phyloP scores from a whole-genome alignment of 2,329 filamentous ascomycete species.

The Blastomyces parvus region DNA sequence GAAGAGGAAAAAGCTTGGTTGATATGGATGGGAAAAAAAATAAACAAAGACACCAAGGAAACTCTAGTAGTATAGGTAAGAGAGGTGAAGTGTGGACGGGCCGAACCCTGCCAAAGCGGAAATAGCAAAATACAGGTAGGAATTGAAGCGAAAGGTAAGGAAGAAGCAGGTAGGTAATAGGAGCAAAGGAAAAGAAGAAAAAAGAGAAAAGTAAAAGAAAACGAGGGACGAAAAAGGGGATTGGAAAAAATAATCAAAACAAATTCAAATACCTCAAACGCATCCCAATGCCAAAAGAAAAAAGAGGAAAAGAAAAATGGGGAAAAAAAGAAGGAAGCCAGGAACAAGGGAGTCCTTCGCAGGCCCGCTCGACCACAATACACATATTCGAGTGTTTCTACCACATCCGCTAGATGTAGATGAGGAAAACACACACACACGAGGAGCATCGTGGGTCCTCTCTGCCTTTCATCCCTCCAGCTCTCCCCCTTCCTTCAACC shows the following conservation, averaged over 20 bases:
- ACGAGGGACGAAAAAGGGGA: conserved; percentile 4
- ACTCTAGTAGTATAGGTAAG: background rate
- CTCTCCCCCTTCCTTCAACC: background rate
- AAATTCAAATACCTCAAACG: conserved; percentile 18
- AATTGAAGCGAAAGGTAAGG: background rate
- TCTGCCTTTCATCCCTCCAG: background rate
- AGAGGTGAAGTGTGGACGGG: background rate
- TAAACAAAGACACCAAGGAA: background rate
- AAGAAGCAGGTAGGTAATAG: background rate
- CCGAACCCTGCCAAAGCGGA: background rate
- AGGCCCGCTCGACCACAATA: background rate
- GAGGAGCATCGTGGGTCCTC: background rate
- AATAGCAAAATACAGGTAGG: background rate
- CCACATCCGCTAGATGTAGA: background rate
- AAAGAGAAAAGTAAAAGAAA: background rate
- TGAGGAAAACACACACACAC: background rate
- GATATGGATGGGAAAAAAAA: background rate
- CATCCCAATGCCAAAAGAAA: conserved; percentile 19
- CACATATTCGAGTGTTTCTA: background rate
- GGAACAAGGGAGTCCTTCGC: background rate
- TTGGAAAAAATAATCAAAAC: conserved; percentile 12
- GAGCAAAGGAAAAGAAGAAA: background rate
- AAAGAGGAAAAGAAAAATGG: conserved; percentile 12
- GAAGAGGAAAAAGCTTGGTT: background rate
- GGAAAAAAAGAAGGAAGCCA: conserved; percentile 9